Percentiles rank a stretch among this genome's conserved stretches.
These are phyloP conservation scores for Apostasia ramifera DNA, from an alignment of 106 monocot genomes.

Conservation along the genomic window DNA sequence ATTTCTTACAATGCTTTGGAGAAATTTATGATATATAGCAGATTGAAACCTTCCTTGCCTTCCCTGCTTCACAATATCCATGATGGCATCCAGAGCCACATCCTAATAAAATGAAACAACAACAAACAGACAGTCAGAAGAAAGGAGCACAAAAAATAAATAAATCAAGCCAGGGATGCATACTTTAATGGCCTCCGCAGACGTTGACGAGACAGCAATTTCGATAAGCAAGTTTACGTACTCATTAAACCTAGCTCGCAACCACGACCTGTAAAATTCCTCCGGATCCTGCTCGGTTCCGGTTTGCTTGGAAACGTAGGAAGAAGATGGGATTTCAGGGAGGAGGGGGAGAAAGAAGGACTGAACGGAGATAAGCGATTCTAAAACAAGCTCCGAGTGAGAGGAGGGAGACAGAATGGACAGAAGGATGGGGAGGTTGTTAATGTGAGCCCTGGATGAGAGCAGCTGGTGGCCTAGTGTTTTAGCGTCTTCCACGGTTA, in stretches of 20 bases:
- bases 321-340: constrained; percentile 48
- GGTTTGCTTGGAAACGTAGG: background rate
- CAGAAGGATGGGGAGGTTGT: constrained; percentile 78
- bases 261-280: constrained; percentile 60
- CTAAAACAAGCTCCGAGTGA: constrained; percentile 40
- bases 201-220: constrained; percentile 22
- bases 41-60: constrained; percentile 61
- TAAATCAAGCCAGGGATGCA: constrained; percentile 3
- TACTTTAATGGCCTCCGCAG: constrained; percentile 45
- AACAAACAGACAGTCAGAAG: background rate
- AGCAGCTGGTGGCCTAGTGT: constrained; percentile 56
- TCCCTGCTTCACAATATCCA: constrained; percentile 87
- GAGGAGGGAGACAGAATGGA: constrained; percentile 52
- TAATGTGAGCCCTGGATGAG: constrained; percentile 58
- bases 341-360: constrained; percentile 81
- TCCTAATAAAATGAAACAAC: constrained; percentile 29
- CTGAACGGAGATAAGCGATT: constrained; percentile 69
- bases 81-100: constrained; percentile 64
- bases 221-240: constrained; percentile 46
- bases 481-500: constrained; percentile 43
- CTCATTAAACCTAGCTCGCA: constrained; percentile 59
- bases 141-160: constrained; percentile 1
- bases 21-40: constrained; percentile 57
- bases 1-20: constrained; percentile 53
- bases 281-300: constrained; percentile 36